A percentile compares a stretch with the other conserved stretches of the same genome.
Conservation (phyloP, 1,284 basidiomycete species). For the Ustanciosporium gigantosporum region DNA sequence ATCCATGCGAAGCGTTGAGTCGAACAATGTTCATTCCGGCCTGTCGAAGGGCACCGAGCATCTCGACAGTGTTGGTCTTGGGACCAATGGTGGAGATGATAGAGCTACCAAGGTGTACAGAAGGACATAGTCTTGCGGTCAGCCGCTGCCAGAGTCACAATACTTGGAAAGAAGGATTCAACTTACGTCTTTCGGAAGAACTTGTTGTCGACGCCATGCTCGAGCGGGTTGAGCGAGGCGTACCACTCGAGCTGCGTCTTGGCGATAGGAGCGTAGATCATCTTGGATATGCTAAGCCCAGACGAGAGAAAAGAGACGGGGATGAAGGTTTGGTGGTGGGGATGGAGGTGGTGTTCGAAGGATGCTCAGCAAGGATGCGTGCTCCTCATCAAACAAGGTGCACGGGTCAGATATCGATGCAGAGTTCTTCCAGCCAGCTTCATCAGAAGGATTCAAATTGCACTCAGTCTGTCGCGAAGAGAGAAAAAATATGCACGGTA, state of each 20-base stretch:
- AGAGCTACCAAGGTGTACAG: conserved; percentile 38
- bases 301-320: too few species aligned
- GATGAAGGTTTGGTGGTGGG: background rate
- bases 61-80: conserved; percentile 58
- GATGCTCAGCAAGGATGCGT: too few species aligned
- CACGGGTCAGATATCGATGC: too few species aligned
- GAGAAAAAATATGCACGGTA: too few species aligned
- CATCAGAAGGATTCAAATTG: too few species aligned
- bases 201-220: conserved; percentile 55
- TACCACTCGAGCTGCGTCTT: conserved; percentile 60
- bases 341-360: conserved; percentile 2
- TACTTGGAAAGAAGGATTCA: background rate
- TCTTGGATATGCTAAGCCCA: too few species aligned
- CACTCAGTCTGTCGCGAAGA: too few species aligned
- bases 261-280: conserved; percentile 51
- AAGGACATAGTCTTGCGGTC: too few species aligned
- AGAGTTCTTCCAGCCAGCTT: too few species aligned
- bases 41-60: conserved; percentile 55
- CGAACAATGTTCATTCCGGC: conserved; percentile 61
- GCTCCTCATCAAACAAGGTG: too few species aligned
- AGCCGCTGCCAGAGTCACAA: background rate
- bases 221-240: conserved; percentile 59
- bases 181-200: conserved; percentile 60
- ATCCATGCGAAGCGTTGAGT: conserved; percentile 59
- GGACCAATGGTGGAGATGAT: conserved; percentile 60